Percentiles rank a stretch among this genome's conserved stretches.
Conservation (phyloP, 331 rosid genomes). For the Telfairia occidentalis region DNA sequence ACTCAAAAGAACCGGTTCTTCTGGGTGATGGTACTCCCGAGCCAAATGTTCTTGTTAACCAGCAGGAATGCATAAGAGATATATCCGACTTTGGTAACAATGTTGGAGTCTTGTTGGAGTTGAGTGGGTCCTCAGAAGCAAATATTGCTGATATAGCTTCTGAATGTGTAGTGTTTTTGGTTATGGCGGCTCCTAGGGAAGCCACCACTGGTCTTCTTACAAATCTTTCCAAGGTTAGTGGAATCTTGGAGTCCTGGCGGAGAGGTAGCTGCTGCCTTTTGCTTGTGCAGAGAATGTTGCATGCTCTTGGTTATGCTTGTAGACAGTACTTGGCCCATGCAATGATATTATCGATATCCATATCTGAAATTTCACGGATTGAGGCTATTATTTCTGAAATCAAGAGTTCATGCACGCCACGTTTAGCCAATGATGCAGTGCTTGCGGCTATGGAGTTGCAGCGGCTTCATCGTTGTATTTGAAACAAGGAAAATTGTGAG, state of each 20-base stretch:
- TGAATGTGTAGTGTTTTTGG: conserved; percentile 60
- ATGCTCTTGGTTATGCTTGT: conserved; percentile 74
- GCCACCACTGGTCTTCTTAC: conserved; percentile 78
- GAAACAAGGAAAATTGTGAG: conserved; percentile 16
- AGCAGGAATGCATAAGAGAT: conserved; percentile 70
- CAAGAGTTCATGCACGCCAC: conserved; percentile 50
- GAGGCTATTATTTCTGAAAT: conserved; percentile 66
- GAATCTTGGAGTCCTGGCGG: conserved; percentile 61
- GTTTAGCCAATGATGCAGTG: conserved; percentile 51
- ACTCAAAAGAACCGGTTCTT: conserved; percentile 52
- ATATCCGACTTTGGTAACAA: conserved; percentile 77
- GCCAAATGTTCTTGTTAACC: conserved; percentile 41
- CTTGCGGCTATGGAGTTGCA: conserved; percentile 79
- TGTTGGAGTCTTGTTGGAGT: conserved; percentile 58
- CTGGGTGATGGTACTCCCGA: conserved; percentile 40
- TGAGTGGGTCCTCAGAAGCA: conserved; percentile 43
- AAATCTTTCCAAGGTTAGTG: conserved; percentile 63
- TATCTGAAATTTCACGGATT: conserved; percentile 60
- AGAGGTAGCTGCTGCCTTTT: conserved; percentile 41
- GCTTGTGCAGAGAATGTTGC: conserved; percentile 57
- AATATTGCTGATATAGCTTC: conserved; percentile 62
- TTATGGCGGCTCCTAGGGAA: conserved; percentile 93
- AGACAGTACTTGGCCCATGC: conserved; percentile 70
- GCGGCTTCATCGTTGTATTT: conserved; percentile 85
- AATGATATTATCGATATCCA: conserved; percentile 79